Evolutionary conservation across 257 asterid species (phyloP).

Genomic region (Scutellaria barbata): DNA sequence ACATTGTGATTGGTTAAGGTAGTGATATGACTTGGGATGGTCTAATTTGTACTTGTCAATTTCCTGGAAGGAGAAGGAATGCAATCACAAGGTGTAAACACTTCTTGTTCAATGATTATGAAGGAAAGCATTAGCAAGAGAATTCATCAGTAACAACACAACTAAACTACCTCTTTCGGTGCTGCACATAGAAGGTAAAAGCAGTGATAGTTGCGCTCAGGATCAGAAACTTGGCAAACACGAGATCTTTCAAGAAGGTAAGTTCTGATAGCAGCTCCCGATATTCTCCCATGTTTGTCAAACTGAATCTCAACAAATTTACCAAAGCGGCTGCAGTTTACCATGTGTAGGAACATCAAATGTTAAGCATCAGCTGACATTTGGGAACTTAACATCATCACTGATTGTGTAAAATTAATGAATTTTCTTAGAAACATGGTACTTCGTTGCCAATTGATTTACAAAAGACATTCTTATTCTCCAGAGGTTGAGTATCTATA

Average conservation of each 20-base stretch:
- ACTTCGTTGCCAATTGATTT: constrained; percentile 21
- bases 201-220: constrained; percentile 97
- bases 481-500: constrained; percentile 20
- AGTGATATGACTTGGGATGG: constrained; percentile 83
- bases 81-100: constrained; percentile 19
- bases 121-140: constrained; percentile 30
- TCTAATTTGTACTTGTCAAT: constrained; percentile 81
- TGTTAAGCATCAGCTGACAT: constrained; percentile 15
- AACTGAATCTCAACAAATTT: constrained; percentile 98
- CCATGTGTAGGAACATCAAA: constrained; percentile 41
- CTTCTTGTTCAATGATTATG: constrained; percentile 11
- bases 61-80: constrained; percentile 61
- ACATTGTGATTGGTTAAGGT: constrained; percentile 96
- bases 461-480: constrained; percentile 17
- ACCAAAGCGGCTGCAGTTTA: constrained; percentile 88
- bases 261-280: constrained; percentile 98
- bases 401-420: constrained; percentile 5
- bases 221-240: constrained; percentile 96
- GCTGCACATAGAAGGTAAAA: constrained; percentile 99
- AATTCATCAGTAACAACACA: constrained; percentile 33
- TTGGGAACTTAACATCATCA: constrained; percentile 25
- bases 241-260: constrained; percentile 99
- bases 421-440: constrained; percentile 23
- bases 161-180: constrained; percentile 77
- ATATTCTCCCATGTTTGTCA: constrained; percentile 96